phyloP scores from a whole-genome alignment of 805 yeast genomes.

The Candida awuae region DNA sequence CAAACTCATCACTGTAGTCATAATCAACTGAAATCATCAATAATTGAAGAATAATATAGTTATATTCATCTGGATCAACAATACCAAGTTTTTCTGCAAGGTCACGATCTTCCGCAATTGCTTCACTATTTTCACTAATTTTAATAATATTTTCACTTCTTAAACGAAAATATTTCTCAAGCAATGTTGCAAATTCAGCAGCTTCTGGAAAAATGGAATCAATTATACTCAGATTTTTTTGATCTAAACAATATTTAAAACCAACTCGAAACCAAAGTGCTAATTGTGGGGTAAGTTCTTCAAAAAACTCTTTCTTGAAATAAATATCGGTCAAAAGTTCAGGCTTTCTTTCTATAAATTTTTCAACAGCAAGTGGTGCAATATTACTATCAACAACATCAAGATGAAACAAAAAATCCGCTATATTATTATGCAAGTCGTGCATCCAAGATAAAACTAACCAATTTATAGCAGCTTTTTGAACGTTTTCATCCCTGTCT shows the following conservation, averaged over 20 bases:
- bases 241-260: slow-evolving; percentile 53
- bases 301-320: slow-evolving; percentile 64
- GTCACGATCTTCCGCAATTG: slow-evolving; percentile 13
- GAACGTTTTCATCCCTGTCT: slow-evolving; percentile 74
- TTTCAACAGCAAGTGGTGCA: slow-evolving; percentile 59
- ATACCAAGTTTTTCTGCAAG: slow-evolving; percentile 21
- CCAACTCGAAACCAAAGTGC: slow-evolving; percentile 65
- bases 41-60: slow-evolving; percentile 69
- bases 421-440: slow-evolving; percentile 57
- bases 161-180: slow-evolving; percentile 48
- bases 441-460: slow-evolving; percentile 67
- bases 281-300: slow-evolving; percentile 60
- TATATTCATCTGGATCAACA: slow-evolving; percentile 49
- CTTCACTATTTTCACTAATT: slow-evolving; percentile 19
- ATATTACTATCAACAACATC: slow-evolving; percentile 61
- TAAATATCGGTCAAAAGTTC: slow-evolving; percentile 55
- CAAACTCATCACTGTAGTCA: slow-evolving; percentile 87
- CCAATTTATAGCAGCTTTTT: slow-evolving; percentile 63
- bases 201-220: slow-evolving; percentile 77
- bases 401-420: slow-evolving; percentile 62
- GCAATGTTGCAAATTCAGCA: slow-evolving; percentile 52
- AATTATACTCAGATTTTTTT: slow-evolving; percentile 43
- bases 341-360: slow-evolving; percentile 51
- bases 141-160: slow-evolving; percentile 30
- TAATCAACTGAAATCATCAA: slow-evolving; percentile 57